Evolutionary conservation across 148 eudicot genomes (phyloP).

Genomic region (Rhododendron ovatum): DNA sequence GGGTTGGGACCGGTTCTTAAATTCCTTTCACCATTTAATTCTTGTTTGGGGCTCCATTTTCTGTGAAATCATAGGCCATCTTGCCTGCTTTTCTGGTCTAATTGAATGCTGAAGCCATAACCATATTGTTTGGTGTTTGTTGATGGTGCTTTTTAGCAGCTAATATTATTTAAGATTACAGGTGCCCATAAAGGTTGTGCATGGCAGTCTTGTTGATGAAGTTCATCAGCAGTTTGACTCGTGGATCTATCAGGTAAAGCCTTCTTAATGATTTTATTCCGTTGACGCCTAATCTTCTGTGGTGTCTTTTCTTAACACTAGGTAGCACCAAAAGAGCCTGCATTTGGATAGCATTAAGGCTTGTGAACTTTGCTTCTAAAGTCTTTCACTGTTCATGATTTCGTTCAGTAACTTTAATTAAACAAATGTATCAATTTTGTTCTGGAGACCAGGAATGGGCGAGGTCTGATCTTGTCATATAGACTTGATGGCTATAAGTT

Average conservation of each 20-base stretch:
- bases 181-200: slow-evolving; percentile 58
- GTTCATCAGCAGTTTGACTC: slow-evolving; percentile 69
- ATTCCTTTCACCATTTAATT: background rate
- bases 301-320: background rate
- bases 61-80: background rate
- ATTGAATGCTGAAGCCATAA: background rate
- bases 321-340: background rate
- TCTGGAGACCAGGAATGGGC: background rate
- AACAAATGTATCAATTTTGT: background rate
- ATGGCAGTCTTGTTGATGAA: slow-evolving; percentile 78
- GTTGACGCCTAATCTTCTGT: background rate
- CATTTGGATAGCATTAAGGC: background rate
- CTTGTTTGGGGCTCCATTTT: background rate
- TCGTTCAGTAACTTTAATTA: background rate
- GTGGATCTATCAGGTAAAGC: slow-evolving; percentile 75
- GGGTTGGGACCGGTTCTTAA: background rate
- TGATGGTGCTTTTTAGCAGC: background rate
- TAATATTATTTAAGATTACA: slow-evolving; percentile 9
- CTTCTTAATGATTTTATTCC: background rate
- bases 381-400: background rate
- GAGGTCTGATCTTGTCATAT: background rate
- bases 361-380: slow-evolving; percentile 2
- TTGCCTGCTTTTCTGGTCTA: background rate
- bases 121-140: background rate
- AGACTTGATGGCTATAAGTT: background rate